Evolutionary conservation across 495 filamentous ascomycete species (phyloP).

Genomic region (Letharia columbiana): DNA sequence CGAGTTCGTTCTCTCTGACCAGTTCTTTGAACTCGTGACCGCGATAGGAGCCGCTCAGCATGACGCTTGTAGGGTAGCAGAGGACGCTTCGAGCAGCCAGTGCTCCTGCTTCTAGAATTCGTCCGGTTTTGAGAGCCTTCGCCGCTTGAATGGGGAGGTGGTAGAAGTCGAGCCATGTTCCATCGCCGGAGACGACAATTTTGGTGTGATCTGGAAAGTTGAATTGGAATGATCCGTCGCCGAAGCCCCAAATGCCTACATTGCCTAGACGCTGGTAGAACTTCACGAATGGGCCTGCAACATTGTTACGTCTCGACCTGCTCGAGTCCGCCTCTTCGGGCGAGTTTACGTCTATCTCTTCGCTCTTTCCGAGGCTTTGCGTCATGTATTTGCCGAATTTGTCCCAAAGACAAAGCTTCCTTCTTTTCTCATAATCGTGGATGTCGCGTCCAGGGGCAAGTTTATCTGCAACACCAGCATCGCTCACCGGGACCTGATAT

Average conservation of each 20-base stretch:
- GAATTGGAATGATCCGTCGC: slow-evolving; percentile 79
- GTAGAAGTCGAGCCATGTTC: slow-evolving; percentile 75
- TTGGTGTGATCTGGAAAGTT: slow-evolving; percentile 99
- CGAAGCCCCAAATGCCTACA: slow-evolving; percentile 82
- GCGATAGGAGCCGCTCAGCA: slow-evolving; percentile 30
- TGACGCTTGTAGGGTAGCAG: slow-evolving; percentile 48
- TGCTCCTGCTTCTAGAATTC: slow-evolving; percentile 56
- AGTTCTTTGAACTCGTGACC: slow-evolving; percentile 46
- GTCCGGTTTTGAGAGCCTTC: slow-evolving; percentile 50
- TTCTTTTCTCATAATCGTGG: slow-evolving; percentile 62
- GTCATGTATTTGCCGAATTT: slow-evolving; percentile 96
- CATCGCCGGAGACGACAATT: slow-evolving; percentile 66
- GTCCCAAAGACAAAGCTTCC: slow-evolving; percentile 71
- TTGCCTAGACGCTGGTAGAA: slow-evolving; percentile 87
- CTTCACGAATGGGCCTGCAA: slow-evolving; percentile 58
- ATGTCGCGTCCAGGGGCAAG: slow-evolving; percentile 44
- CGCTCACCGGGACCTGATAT: slow-evolving; percentile 46
- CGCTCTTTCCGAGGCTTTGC: slow-evolving; percentile 44
- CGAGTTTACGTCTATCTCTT: slow-evolving; percentile 29
- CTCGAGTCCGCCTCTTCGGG: slow-evolving; percentile 14
- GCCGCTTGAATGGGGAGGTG: slow-evolving; percentile 66
- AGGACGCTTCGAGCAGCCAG: slow-evolving; percentile 50
- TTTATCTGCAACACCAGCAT: slow-evolving; percentile 46
- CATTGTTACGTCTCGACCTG: slow-evolving; percentile 17
- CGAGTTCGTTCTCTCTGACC: slow-evolving; percentile 68